Evolutionary conservation across 176 grass and related monocot genomes (phyloP).

Genomic region (Leersia perrieri): DNA sequence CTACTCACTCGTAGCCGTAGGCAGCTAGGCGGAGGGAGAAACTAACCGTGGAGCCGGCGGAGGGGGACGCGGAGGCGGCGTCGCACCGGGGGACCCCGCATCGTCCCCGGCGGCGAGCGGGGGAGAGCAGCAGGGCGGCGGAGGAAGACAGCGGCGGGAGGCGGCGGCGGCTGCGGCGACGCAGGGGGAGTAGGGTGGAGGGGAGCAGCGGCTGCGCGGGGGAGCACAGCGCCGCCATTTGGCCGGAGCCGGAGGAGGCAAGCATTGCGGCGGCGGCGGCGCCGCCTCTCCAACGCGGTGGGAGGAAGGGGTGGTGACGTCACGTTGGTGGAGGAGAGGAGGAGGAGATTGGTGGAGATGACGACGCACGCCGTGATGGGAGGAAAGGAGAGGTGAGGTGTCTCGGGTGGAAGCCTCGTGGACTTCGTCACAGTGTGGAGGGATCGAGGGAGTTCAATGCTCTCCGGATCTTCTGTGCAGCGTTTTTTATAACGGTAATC

Average conservation of each 20-base stretch:
- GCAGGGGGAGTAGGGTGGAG: not conserved
- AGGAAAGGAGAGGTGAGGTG: not conserved
- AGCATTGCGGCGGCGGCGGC: conserved; percentile 11
- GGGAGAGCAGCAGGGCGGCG: not conserved
- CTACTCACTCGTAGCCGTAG: not conserved
- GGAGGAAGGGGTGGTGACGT: too few species aligned
- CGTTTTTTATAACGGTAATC: too few species aligned
- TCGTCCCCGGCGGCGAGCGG: not conserved
- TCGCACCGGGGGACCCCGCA: not conserved
- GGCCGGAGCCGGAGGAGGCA: not conserved
- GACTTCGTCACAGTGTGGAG: not conserved
- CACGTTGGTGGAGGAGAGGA: too few species aligned
- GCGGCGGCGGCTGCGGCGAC: not conserved
- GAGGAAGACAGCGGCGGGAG: not conserved
- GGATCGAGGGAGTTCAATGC: not conserved
- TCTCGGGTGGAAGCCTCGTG: conserved; percentile 11
- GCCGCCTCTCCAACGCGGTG: too few species aligned
- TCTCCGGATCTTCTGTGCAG: not conserved
- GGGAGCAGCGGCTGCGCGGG: not conserved
- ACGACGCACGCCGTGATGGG: not conserved
- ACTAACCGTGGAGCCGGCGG: conserved; percentile 28
- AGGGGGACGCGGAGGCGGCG: not conserved
- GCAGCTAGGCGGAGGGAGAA: not conserved
- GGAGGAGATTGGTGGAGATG: not conserved
- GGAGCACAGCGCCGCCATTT: conserved; percentile 40